These are phyloP conservation scores for Mortierella sp. DNA, from an alignment of 371 early-diverging fungal species.

Conservation along the genomic window DNA sequence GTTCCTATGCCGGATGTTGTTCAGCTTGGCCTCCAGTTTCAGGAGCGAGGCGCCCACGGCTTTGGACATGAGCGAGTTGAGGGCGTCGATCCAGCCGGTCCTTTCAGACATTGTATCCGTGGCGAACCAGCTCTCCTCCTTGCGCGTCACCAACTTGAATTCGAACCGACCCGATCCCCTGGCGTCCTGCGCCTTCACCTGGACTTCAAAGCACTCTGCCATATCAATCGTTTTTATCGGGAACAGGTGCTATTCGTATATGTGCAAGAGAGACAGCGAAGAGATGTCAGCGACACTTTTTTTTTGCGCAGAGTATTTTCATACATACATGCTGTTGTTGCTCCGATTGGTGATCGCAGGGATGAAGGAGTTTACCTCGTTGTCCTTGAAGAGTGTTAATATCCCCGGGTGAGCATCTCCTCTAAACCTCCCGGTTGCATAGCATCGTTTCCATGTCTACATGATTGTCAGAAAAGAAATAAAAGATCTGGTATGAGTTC, in stretches of 20 bases:
- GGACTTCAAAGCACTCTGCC: constrained; percentile 51
- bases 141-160: constrained; percentile 52
- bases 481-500: neutral
- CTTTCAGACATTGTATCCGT: constrained; percentile 54
- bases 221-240: constrained; percentile 54
- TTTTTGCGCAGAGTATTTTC: no score
- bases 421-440: constrained; percentile 47
- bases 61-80: constrained; percentile 44
- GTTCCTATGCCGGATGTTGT: constrained; percentile 45
- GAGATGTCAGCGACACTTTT: neutral
- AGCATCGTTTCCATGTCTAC: constrained; percentile 57
- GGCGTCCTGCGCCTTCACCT: constrained; percentile 41
- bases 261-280: no score
- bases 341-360: neutral
- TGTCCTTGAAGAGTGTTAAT: constrained; percentile 50
- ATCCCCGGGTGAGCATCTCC: constrained; percentile 49
- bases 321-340: neutral
- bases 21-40: constrained; percentile 45
- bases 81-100: constrained; percentile 52
- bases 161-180: constrained; percentile 53
- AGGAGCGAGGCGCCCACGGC: constrained; percentile 38
- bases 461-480: neutral
- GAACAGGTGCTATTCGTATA: constrained; percentile 34
- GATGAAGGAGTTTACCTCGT: constrained; percentile 34
- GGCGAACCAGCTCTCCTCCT: constrained; percentile 52